A percentile compares a stretch with the other conserved stretches of the same genome.
Conservation (phyloP, 192 early-diverging fungal genomes). For the Rhizophagus clarus region DNA sequence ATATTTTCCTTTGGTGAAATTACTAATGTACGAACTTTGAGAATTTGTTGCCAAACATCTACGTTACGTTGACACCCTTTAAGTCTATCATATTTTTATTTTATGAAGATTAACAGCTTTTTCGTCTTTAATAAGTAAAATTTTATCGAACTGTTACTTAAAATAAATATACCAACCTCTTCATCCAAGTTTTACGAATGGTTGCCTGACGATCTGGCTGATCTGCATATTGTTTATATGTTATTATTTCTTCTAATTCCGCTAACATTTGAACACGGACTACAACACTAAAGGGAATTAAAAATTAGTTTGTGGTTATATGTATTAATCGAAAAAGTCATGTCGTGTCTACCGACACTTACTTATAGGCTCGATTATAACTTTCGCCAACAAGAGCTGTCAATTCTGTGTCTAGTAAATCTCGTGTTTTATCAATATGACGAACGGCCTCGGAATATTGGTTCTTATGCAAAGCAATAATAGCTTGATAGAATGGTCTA, state of each 20-base stretch:
- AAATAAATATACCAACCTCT: constrained; percentile 21
- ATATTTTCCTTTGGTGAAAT: constrained; percentile 89
- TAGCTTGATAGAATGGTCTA: constrained; percentile 82
- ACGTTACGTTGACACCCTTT: constrained; percentile 90
- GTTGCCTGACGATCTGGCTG: constrained; percentile 71
- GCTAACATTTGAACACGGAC: constrained; percentile 97
- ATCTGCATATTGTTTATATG: constrained; percentile 82
- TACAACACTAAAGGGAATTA: constrained; percentile 44
- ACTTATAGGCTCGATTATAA: constrained; percentile 89
- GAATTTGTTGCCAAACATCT: constrained; percentile 91
- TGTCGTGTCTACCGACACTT: constrained; percentile 7
- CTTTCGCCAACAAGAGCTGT: constrained; percentile 89
- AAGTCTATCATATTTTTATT: constrained; percentile 55
- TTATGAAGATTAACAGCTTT: background rate
- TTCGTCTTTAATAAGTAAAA: too few relatives aligned
- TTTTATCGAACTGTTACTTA: too few relatives aligned
- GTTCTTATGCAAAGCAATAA: constrained; percentile 81
- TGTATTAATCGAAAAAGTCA: background rate
- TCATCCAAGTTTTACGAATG: constrained; percentile 89
- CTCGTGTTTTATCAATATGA: constrained; percentile 79
- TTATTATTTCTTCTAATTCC: constrained; percentile 95
- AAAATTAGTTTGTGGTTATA: background rate
- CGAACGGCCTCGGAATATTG: constrained; percentile 70
- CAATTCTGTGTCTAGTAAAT: constrained; percentile 81
- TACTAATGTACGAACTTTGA: constrained; percentile 87